Percentiles rank a stretch among this genome's conserved stretches.
Conservation (phyloP, 2,329 filamentous ascomycete species). For the Shiraia bambusicola region DNA sequence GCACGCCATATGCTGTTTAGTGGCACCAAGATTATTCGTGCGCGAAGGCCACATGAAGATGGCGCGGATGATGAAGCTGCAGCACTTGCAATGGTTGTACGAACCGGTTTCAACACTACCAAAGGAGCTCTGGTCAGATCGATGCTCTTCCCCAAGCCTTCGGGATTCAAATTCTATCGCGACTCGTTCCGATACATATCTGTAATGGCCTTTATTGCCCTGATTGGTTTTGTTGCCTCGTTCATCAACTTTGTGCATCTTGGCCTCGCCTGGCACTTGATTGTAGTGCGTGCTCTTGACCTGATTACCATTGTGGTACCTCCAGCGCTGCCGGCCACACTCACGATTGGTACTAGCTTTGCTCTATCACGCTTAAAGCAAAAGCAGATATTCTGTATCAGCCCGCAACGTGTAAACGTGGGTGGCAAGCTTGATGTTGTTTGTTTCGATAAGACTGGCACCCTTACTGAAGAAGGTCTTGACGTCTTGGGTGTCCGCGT, state of each 20-base stretch:
- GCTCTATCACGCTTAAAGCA: conserved; percentile 81
- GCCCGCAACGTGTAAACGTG: conserved; percentile 93
- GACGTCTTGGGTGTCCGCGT: conserved; percentile 89
- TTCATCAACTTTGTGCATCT: conserved; percentile 91
- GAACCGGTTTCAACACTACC: conserved; percentile 96
- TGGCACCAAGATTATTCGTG: conserved; percentile 92
- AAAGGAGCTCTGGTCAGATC: conserved; percentile 94
- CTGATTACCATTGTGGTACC: conserved; percentile 97
- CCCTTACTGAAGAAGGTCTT: conserved; percentile 90
- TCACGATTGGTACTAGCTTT: conserved; percentile 96
- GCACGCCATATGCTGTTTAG: conserved; percentile 91
- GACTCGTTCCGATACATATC: conserved; percentile 98
- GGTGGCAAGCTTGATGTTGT: conserved; percentile 94
- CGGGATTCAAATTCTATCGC: conserved; percentile 96
- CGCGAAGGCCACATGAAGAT: conserved; percentile 82
- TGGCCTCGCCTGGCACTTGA: conserved; percentile 81
- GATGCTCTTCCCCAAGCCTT: conserved; percentile 98
- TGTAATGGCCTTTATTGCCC: conserved; percentile 87
- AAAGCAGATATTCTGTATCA: conserved; percentile 95
- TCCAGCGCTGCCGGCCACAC: conserved; percentile 86
- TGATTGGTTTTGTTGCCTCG: conserved; percentile 84
- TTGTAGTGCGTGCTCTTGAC: conserved; percentile 88
- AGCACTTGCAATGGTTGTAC: conserved; percentile 85
- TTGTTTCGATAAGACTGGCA: conserved; percentile 99
- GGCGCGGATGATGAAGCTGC: conserved; percentile 85